These are phyloP conservation scores for Ulmus americana DNA, from an alignment of 331 rosid species.

Conservation along the genomic window DNA sequence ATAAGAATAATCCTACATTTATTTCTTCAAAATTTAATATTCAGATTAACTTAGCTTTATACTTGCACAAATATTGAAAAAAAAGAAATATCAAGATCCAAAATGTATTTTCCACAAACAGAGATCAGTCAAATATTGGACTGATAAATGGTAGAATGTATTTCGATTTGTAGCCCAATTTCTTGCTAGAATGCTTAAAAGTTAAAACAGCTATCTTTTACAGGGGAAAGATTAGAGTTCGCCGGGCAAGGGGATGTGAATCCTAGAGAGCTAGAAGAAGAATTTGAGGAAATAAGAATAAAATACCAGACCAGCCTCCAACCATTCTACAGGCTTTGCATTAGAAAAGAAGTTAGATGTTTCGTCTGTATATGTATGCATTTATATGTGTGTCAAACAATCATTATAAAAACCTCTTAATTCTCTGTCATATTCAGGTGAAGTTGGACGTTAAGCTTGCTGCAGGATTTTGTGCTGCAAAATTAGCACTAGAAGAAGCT, in stretches of 20 bases:
- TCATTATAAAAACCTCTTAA: not conserved
- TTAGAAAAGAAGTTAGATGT: slow-evolving; percentile 16
- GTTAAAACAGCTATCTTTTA: not conserved
- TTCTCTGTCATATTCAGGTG: slow-evolving; percentile 17
- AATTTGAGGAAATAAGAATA: slow-evolving; percentile 10
- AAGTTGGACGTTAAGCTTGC: slow-evolving; percentile 17
- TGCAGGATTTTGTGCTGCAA: slow-evolving; percentile 12
- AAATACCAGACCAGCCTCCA: slow-evolving; percentile 16
- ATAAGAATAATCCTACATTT: too few species aligned
- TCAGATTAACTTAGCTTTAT: too few species aligned
- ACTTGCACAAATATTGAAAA: too few species aligned
- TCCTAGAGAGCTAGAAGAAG: slow-evolving; percentile 16
- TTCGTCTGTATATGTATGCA: not conserved
- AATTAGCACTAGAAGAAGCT: slow-evolving; percentile 9
- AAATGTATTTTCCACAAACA: too few species aligned
- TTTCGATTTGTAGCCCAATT: not conserved
- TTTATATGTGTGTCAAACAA: not conserved
- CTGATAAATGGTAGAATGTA: too few species aligned
- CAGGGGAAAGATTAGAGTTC: slow-evolving; percentile 18
- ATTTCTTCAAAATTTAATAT: too few species aligned
- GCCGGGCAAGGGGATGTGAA: slow-evolving; percentile 10
- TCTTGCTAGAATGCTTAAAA: not conserved
- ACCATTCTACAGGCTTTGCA: slow-evolving; percentile 14
- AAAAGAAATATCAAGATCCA: too few species aligned
- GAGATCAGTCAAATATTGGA: too few species aligned